Evolutionary conservation across 2,329 filamentous ascomycete species (phyloP).

Genomic region (Phyllosticta paracitricarpa): DNA sequence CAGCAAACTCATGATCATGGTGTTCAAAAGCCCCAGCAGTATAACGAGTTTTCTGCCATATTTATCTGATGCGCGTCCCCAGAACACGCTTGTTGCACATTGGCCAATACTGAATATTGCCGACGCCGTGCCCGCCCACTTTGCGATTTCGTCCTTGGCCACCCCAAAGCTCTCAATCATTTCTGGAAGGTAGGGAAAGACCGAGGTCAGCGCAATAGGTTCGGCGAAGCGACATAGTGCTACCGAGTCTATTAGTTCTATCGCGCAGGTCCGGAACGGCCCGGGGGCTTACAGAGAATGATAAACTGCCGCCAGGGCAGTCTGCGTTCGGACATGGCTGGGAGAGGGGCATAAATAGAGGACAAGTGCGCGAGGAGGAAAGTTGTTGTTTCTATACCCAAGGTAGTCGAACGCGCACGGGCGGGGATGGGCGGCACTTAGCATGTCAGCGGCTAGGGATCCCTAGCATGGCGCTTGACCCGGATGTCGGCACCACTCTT

Average conservation of each 20-base stretch:
- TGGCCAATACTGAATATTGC: slow-evolving; percentile 66
- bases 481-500: not conserved
- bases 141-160: slow-evolving; percentile 30
- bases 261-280: not conserved
- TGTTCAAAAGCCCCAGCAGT: slow-evolving; percentile 61
- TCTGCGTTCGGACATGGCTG: slow-evolving; percentile 26
- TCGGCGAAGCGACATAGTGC: slow-evolving; percentile 88
- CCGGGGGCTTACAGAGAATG: slow-evolving; percentile 23
- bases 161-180: slow-evolving; percentile 32
- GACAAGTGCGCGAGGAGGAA: not conserved
- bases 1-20: slow-evolving; percentile 69
- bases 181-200: slow-evolving; percentile 81
- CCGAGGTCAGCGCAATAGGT: slow-evolving; percentile 84
- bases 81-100: slow-evolving; percentile 75
- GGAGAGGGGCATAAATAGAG: not conserved
- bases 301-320: slow-evolving; percentile 31
- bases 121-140: slow-evolving; percentile 79
- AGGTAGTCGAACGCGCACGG: not conserved
- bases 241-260: slow-evolving; percentile 29
- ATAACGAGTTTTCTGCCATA: slow-evolving; percentile 80
- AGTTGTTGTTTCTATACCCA: not conserved
- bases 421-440: not conserved
- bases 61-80: slow-evolving; percentile 73
- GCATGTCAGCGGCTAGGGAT: not conserved
- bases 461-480: not conserved